Evolutionary conservation across 2,329 filamentous ascomycete genomes (phyloP).

Genomic region (Sphaerulina vaccinii): DNA sequence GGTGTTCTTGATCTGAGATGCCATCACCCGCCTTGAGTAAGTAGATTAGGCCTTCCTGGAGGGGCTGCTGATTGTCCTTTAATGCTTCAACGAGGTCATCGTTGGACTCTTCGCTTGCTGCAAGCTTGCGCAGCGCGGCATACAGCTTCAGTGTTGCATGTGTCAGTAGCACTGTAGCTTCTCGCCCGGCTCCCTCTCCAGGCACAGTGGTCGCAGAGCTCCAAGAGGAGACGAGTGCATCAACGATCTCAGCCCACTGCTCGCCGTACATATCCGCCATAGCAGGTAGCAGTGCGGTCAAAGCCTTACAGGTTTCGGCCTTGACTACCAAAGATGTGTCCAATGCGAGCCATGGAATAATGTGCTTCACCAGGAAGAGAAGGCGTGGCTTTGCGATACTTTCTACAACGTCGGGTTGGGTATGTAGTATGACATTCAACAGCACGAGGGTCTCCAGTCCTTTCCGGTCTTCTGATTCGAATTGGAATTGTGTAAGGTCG

Average conservation of each 20-base stretch:
- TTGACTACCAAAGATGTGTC: conserved; percentile 50
- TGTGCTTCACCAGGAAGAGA: conserved; percentile 78
- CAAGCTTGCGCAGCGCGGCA: conserved; percentile 59
- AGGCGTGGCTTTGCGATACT: conserved; percentile 63
- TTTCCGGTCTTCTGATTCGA: conserved; percentile 34
- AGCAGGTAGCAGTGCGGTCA: conserved; percentile 63
- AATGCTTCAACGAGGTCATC: conserved; percentile 81
- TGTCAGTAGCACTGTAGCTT: conserved; percentile 45
- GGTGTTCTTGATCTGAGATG: conserved; percentile 54
- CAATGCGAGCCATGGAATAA: conserved; percentile 67
- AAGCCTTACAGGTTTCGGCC: conserved; percentile 56
- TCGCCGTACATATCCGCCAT: conserved; percentile 83
- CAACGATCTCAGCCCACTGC: conserved; percentile 67
- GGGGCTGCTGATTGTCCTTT: conserved; percentile 56
- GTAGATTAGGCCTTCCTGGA: conserved; percentile 59
- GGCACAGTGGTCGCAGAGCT: conserved; percentile 7
- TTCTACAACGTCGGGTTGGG: conserved; percentile 49
- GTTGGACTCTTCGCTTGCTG: conserved; percentile 63
- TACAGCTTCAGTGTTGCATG: conserved; percentile 73
- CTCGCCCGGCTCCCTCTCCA: conserved; percentile 16
- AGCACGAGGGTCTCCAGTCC: conserved; percentile 50
- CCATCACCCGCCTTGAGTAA: conserved; percentile 57
- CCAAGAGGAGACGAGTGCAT: conserved; percentile 41
- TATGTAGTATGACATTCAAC: conserved; percentile 55
- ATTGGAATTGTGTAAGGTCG: conserved; percentile 54